These are phyloP conservation scores for Gyromitra esculenta DNA, from an alignment of 2,329 filamentous ascomycete species.

Conservation along the genomic window DNA sequence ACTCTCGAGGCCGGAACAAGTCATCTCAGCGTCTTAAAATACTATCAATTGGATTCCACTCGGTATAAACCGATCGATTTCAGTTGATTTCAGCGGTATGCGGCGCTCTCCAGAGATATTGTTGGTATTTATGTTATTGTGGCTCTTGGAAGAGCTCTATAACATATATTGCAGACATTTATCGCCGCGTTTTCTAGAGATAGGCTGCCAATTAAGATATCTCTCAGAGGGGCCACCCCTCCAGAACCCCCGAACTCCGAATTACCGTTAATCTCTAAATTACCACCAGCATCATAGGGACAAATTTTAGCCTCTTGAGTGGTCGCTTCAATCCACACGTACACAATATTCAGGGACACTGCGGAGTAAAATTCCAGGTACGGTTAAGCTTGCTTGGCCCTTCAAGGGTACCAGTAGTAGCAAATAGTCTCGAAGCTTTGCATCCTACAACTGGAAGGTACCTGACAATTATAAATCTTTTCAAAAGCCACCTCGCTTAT, in stretches of 20 bases:
- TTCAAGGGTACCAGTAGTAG: neutral
- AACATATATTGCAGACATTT: neutral
- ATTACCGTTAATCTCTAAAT: neutral
- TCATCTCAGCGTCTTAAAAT: neutral
- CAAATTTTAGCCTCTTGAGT: neutral
- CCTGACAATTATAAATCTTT: neutral
- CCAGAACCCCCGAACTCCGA: neutral
- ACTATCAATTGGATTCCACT: neutral
- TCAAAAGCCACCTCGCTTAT: neutral
- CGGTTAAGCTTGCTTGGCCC: neutral
- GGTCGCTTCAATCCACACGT: neutral
- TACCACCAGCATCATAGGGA: neutral
- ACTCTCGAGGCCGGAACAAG: too few relatives aligned
- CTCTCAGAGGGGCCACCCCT: neutral
- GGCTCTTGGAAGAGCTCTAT: neutral
- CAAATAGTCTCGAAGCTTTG: too few relatives aligned
- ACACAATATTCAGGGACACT: neutral
- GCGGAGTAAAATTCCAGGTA: neutral
- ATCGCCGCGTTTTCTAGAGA: too few relatives aligned
- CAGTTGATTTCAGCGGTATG: neutral
- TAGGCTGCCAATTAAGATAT: too few relatives aligned
- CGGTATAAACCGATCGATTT: neutral
- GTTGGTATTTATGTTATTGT: neutral
- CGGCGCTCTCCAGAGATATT: conserved; percentile 11
- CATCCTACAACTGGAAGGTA: neutral